Base-by-base conservation (phyloP, 495 filamentous ascomycete genomes). In the Penicillium antarcticum region DNA sequence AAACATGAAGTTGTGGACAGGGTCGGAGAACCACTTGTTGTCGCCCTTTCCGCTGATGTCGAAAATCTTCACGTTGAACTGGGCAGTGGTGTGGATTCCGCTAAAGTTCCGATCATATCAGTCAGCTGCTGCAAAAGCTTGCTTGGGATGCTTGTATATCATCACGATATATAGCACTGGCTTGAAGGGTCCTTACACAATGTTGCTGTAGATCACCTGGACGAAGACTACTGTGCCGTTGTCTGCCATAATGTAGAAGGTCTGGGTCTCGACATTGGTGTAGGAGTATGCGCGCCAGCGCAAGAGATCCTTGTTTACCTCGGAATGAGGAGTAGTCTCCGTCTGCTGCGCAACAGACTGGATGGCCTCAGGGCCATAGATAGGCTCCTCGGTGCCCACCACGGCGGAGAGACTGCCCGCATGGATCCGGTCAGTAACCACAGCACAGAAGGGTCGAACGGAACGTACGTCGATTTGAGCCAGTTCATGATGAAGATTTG, bases 141-240 rank as follows among this genome's bases (percentile, higher is more conserved):
- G 10, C 34, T 24, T 21, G n/a, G n/a, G n/a, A n/a, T n/a, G n/a
- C n/a, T n/a, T 24, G n/a, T 19, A 16, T 14, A 26, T 4, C 39
- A 13, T 13, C 12, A 45, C 23, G 31, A 19, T 37, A 44, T 19
- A 66, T 14, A 24, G 26, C 7, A 33, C 10, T 17, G 11, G 13
- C 12, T 36, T 3, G 4, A 2, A 14, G 7, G 36, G 14, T 34
- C 11, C 91, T 78, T 81, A 97, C 94, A 81, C 87, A 70, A 98
- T 89, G 71, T 96, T 98, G 73, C 87, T 96, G 80, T 97, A 97
- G 66, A 97, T 96, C 68, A 97, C 79, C 78, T 97, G 95, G 44
- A 80, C 82, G 69, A 96, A 79, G 5, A 79, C 90, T 55, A 92
- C 63, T 53, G 83, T 77, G 14, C 94, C 95, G 49, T 70, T 78